Evolutionary conservation across 169 alveolate species (phyloP).

Genomic region (Eimeria acervulina): DNA sequence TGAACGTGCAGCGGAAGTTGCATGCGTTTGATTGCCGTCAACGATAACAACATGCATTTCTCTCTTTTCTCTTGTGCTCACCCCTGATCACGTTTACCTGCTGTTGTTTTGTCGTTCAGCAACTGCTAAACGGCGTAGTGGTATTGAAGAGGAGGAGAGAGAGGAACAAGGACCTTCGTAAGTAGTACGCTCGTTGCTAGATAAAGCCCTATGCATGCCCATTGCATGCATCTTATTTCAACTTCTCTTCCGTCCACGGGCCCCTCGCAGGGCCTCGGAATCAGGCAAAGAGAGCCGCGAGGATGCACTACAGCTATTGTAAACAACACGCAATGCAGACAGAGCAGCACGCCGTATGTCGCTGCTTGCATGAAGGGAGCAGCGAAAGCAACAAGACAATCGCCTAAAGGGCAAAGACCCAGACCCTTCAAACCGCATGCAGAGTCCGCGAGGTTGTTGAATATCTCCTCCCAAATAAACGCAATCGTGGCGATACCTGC

Average conservation of each 20-base stretch:
- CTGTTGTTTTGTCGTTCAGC: too few relatives aligned
- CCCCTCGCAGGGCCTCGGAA: slow-evolving; percentile 26
- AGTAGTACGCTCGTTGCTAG: background rate
- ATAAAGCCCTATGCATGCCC: slow-evolving; percentile 29
- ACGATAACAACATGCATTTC: too few relatives aligned
- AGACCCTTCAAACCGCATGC: slow-evolving; percentile 11
- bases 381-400: background rate
- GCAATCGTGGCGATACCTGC: slow-evolving; percentile 41
- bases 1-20: too few relatives aligned
- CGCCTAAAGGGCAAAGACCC: background rate
- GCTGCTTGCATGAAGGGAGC: slow-evolving; percentile 32
- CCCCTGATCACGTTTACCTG: too few relatives aligned
- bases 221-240: slow-evolving; percentile 14
- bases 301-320: background rate
- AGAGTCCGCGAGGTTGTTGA: slow-evolving; percentile 30
- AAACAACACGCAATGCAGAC: slow-evolving; percentile 15
- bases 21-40: too few relatives aligned
- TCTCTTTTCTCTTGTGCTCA: too few relatives aligned
- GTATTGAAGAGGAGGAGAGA: background rate
- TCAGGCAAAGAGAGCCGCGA: slow-evolving; percentile 7
- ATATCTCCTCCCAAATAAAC: slow-evolving; percentile 26
- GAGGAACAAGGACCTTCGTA: background rate
- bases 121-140: background rate
- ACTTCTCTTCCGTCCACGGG: background rate
- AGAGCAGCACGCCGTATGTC: slow-evolving; percentile 1